Conservation (phyloP, 352 stramenopile genomes). For the Pythium coloratum region DNA sequence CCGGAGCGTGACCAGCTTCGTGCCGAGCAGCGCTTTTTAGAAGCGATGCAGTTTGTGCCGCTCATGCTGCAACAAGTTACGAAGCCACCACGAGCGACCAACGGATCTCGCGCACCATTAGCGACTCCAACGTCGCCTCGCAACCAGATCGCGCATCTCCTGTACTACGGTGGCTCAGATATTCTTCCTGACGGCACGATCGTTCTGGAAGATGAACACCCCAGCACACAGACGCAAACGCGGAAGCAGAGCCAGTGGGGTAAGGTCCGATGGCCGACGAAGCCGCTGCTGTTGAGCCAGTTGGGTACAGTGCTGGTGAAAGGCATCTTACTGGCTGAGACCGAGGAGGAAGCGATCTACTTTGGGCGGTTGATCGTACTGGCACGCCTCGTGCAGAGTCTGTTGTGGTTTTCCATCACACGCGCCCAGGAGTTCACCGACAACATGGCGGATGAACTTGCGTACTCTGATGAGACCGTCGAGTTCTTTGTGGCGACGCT, state of each 20-base stretch:
- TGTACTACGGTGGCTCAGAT: conserved; percentile 78
- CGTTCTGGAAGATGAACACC: conserved; percentile 71
- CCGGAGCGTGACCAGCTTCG: conserved; percentile 61
- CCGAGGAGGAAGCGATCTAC: conserved; percentile 54
- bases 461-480: conserved; percentile 55
- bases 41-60: conserved; percentile 74
- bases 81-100: conserved; percentile 28
- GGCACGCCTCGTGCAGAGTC: conserved; percentile 68
- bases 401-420: conserved; percentile 76
- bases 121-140: conserved; percentile 22
- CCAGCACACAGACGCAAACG: conserved; percentile 84
- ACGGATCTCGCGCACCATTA: conserved; percentile 19
- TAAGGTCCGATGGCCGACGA: conserved; percentile 75
- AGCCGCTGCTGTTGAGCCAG: conserved; percentile 73
- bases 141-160: conserved; percentile 54
- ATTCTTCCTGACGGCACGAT: conserved; percentile 64
- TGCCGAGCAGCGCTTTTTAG: conserved; percentile 57
- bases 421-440: conserved; percentile 58
- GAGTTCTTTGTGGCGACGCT: conserved; percentile 56
- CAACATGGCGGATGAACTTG: conserved; percentile 57
- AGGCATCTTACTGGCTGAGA: conserved; percentile 60
- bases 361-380: conserved; percentile 65
- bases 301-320: conserved; percentile 76
- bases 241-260: conserved; percentile 85
- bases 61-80: conserved; percentile 68